These are phyloP conservation scores for Polytolypa hystricis DNA, from an alignment of 2,329 filamentous ascomycete genomes.

Conservation along the genomic window DNA sequence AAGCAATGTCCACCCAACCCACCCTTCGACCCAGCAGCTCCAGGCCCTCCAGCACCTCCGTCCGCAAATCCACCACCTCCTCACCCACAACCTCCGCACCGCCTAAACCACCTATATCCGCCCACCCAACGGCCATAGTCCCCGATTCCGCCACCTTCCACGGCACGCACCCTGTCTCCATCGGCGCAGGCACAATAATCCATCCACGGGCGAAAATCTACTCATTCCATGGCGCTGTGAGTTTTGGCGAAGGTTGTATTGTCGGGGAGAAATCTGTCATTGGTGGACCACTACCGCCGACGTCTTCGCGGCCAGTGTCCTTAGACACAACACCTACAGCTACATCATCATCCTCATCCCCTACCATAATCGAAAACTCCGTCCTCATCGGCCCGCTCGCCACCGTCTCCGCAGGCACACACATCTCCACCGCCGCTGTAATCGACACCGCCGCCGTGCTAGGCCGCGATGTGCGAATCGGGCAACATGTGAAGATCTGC, in stretches of 20 bases:
- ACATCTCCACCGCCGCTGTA: slow-evolving; percentile 26
- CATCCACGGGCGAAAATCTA: slow-evolving; percentile 76
- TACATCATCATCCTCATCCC: slow-evolving; percentile 3
- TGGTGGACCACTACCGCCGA: slow-evolving; percentile 31
- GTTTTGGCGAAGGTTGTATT: slow-evolving; percentile 70
- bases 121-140: slow-evolving; percentile 28
- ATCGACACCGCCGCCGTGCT: slow-evolving; percentile 38
- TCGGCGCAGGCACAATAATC: slow-evolving; percentile 68
- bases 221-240: slow-evolving; percentile 65
- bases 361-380: slow-evolving; percentile 26
- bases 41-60: slow-evolving; percentile 16
- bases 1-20: slow-evolving; percentile 12
- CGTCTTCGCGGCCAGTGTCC: slow-evolving; percentile 9
- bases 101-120: slow-evolving; percentile 24
- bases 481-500: slow-evolving; percentile 58
- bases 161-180: slow-evolving; percentile 66
- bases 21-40: slow-evolving; percentile 19
- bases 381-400: slow-evolving; percentile 30
- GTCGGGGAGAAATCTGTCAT: slow-evolving; percentile 54
- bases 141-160: slow-evolving; percentile 30
- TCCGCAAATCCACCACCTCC: slow-evolving; percentile 12
- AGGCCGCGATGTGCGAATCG: slow-evolving; percentile 22
- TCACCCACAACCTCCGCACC: slow-evolving; percentile 17
- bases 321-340: slow-evolving; percentile 7
- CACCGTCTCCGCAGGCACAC: slow-evolving; percentile 27